Evolutionary conservation across 176 grass and related monocot species (phyloP).

Genomic region (Rhipidocladum racemiflorum): DNA sequence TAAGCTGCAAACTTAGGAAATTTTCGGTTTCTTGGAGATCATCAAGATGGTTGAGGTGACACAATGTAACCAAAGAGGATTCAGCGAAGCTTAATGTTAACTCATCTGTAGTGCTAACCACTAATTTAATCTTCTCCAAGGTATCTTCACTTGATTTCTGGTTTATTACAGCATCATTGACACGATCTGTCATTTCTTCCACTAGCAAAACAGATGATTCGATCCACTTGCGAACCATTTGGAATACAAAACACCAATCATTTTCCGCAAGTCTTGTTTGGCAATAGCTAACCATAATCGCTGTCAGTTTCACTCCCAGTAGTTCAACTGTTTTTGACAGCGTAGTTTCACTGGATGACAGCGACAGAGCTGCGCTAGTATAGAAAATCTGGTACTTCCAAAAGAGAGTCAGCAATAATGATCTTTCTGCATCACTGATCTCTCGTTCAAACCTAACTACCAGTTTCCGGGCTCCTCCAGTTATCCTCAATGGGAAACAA

Average conservation of each 20-base stretch:
- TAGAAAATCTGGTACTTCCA: constrained; percentile 51
- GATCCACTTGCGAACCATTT: constrained; percentile 56
- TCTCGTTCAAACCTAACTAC: constrained; percentile 46
- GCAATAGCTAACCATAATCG: constrained; percentile 76
- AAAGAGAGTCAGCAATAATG: constrained; percentile 62
- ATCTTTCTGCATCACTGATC: constrained; percentile 50
- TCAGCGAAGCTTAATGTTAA: constrained; percentile 52
- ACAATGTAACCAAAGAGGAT: constrained; percentile 62
- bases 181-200: constrained; percentile 71
- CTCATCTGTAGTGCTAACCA: constrained; percentile 50
- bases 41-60: constrained; percentile 51
- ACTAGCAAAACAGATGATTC: constrained; percentile 74
- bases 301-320: constrained; percentile 66
- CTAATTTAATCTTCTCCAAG: constrained; percentile 56
- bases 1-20: constrained; percentile 35
- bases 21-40: constrained; percentile 48
- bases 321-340: constrained; percentile 49
- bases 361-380: constrained; percentile 21
- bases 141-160: constrained; percentile 32
- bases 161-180: constrained; percentile 52
- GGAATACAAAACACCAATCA: constrained; percentile 71
- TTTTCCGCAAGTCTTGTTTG: constrained; percentile 62
- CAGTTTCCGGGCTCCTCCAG: constrained; percentile 50
- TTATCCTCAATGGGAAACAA: constrained; percentile 66
- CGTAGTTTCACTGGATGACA: constrained; percentile 8